Evolutionary conservation across 306 rosid species (phyloP), one percentile per base, ranked within the genome.

Genomic region (Sphenostylis stenocarpa): DNA sequence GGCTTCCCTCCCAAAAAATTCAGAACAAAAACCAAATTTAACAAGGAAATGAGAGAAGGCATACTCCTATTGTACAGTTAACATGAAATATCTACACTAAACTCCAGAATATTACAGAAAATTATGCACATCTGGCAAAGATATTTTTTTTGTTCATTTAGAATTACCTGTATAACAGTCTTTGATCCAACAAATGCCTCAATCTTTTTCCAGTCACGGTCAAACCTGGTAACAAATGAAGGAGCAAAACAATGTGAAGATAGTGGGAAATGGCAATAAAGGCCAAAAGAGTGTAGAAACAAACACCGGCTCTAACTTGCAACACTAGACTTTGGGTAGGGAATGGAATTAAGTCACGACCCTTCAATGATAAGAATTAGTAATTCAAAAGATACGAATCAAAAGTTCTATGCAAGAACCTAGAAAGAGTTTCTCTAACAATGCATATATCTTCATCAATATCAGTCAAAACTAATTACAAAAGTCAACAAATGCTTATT

Each of bases 141-240:
- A 77, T 55, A 70, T 11, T 14, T 43, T 23, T 72, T 29, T 57
- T 60, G 36, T 23, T 67, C 75, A 55, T 45, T 67, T 29, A 16
- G 41, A 53, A 41, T 73, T 77, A 92, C 97, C 96, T 88, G 97
- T 79, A 92, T 92, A 52, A 87, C 97, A 34, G 93, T 87, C 84
- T 92, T 92, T 6, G 97, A 90, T 34, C 97, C 93, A 57, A 92
- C 52, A 83, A 90, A 92, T 11, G 97, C 97, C 81, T 88, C 97
- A 76, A 92, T 92, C 81, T 92, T 92, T 77, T 92, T 92, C 97
- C 97, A 92, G 79, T 92, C 96, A 29, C 96, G 97, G 38, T 92
- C 97, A 86, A 92, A 92, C 29, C 96, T 92, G 87, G 31, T 76
- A 36, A 52, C 23, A 72, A 44, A 45, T 12, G 31, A 83, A 41